Base-by-base conservation (phyloP, 192 early-diverging fungal genomes). In the Rhizophagus sp. region DNA sequence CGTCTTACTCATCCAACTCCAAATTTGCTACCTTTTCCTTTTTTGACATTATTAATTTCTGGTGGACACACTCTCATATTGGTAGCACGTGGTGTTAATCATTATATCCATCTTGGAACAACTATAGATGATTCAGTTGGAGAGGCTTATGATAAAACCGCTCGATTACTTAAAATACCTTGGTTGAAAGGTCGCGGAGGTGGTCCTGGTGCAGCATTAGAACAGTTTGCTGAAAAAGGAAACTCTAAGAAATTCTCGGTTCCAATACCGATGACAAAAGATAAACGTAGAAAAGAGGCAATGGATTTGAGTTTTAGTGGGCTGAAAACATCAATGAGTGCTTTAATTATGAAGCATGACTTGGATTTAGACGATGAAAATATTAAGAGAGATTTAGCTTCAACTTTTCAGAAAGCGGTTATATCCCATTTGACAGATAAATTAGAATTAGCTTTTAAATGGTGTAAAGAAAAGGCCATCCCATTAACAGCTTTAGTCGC, bases 91-190 rank as follows among this genome's bases (percentile, higher is more conserved):
- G 85, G 76, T 33, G 87, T 94, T 61, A 87, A 88, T 78, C 74
- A 87, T 9, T 90, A 94, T 81, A 87, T 88, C 41, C 82, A 87
- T 44, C 79, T 95, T 30, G 93, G 90, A 44, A 85, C 90, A 15
- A 94, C 94, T 17, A 79, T 90, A 36, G 94, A 94, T 84, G 91
- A 93, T 83, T 92, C 93, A 33, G 86, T 93, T 15, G 93, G 94
- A 36, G 93, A 94, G 76, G 93, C 94, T 22, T 93, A 93, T 80
- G 94, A 95, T 81, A 95, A 93, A 82, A 89, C 88, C 7, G 89
- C 93, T 3, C 87, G 94, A 6, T 84, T 89, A n/a, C 85, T 95
- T 30, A 77, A 81, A 19, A 76, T 95, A 12, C 87, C 88, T 27
- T 95, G 94, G 94, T 61, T 87, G 15, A 75, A 84, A 25, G 88